These are phyloP conservation scores for Fusarium humuli DNA, from an alignment of 2,329 filamentous ascomycete genomes.

Conservation along the genomic window DNA sequence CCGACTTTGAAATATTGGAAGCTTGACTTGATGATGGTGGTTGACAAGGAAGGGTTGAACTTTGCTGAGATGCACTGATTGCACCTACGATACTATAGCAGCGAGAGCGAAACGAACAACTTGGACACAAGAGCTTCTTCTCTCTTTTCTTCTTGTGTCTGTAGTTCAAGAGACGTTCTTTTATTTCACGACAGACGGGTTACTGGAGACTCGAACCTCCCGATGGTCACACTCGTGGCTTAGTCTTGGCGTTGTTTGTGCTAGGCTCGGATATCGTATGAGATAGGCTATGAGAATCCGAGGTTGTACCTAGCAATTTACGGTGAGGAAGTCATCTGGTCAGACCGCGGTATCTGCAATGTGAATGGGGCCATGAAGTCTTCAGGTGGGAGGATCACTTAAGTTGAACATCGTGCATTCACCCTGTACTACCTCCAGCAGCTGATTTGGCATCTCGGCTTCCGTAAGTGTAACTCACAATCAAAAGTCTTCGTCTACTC, in stretches of 20 bases:
- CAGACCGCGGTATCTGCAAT: background rate
- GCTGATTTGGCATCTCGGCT: background rate
- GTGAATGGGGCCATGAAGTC: background rate
- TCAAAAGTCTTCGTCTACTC: background rate
- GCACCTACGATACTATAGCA: constrained; percentile 1
- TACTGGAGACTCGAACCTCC: constrained; percentile 18
- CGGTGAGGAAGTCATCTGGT: too few species aligned
- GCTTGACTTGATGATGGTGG: background rate
- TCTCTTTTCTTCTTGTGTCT: background rate
- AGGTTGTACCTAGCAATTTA: background rate
- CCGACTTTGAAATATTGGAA: background rate
- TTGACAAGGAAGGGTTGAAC: background rate
- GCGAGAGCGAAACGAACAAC: constrained; percentile 1
- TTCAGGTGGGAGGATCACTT: background rate
- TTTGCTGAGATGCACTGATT: background rate
- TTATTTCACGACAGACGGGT: background rate
- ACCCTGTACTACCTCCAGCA: background rate
- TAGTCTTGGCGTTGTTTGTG: constrained; percentile 3
- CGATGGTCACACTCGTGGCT: constrained; percentile 3
- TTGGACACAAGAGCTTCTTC: background rate
- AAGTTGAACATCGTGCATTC: background rate
- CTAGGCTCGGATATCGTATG: background rate
- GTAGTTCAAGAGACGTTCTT: background rate
- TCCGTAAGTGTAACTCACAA: background rate
- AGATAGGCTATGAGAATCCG: constrained; percentile 7